Evolutionary conservation across 352 stramenopile species (phyloP), one percentile per base, ranked within the genome.

Genomic region (Globisporangium cystogenes): DNA sequence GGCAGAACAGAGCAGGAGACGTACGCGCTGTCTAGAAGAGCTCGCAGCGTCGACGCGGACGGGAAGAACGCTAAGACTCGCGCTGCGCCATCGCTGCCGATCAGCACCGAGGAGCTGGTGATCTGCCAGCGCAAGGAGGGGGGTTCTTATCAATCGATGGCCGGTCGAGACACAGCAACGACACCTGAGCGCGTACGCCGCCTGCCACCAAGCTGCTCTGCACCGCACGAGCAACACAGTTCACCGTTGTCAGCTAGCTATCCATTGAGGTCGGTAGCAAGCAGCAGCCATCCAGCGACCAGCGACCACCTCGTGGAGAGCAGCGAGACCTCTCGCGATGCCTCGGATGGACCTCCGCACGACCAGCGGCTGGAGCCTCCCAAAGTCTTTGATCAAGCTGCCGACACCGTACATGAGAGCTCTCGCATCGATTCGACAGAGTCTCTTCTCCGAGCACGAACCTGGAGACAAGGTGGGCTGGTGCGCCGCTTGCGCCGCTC

Each of bases 341-440:
- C 60, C 63, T 27, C 59, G 63, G 0, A 70, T 50, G 40, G 72
- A 78, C 44, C 71, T 58, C 24, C 65, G 64, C 33, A 74, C 64
- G 1, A 47, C 51, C 26, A 76, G 59, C 18, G 66, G 58, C 27
- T 82, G 68, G 33, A 82, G 29, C 7, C 59, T 63, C 7, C 61
- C 66, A 45, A 82, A 82, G 24, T 60, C 47, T 26, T 36, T 31
- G 5, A 64, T 52, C 26, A 64, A 36, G 48, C 57, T 66, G 27
- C 41, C 11, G 46, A 20, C 3, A n/a, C n/a, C n/a, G n/a, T n/a
- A n/a, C n/a, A n/a, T n/a, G n/a, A n/a, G n/a, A n/a, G n/a, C n/a
- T n/a, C n/a, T n/a, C n/a, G n/a, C 46, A 18, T 18, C 29, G 14
- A 24, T 12, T 26, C 31, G 21, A 29, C 7, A 23, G 21, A 23